Evolutionary conservation across 1,139 yeast species (phyloP), one percentile per base, ranked within the genome.

Genomic region (Magnusiomyces ingens): DNA sequence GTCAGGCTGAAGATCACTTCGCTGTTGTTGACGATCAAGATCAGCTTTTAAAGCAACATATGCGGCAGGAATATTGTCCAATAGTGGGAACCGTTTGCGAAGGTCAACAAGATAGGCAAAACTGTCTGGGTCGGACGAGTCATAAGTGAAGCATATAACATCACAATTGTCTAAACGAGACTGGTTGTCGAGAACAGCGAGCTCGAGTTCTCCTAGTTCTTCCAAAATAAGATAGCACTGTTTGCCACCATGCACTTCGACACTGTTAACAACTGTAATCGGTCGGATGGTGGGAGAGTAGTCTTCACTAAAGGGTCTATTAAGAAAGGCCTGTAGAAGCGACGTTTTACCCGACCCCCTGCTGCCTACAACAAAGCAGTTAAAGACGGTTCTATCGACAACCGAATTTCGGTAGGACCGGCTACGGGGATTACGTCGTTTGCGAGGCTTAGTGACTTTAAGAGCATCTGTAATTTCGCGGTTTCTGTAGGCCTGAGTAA

Each of bases 31-130:
- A 60, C 95, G 83, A 67, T 93, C 99, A 47, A 90, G 74, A 68
- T 93, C 99, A 0, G 99, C 98, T 65, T 93, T 93, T 32, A 90
- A 72, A 0, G 96, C 99, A 1, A 90, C 98, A 65, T 84, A 88
- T 0, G 91, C 84, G 3, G 87, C 79, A 0, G 99, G 99, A 1
- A 91, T 73, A 52, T 81, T 81, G 62, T 82, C 84, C 43, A 91
- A 71, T 43, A 74, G 72, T 0, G 81, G 78, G 62, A 84, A 81
- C 57, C 75, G 77, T 48, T 75, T 72, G 26, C 90, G 73, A 29
- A 90, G 69, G 32, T 86, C 85, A 32, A 86, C 84, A 53, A 91
- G 72, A 65, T 87, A 84, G 53, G 90, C 88, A 68, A 93, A 93
- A 51, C 96, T 87, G 54, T 91, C 95, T 0, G 99, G 97, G 65